phyloP scores from a whole-genome alignment of 495 filamentous ascomycete genomes.

The Amphirosellinia nigrospora region DNA sequence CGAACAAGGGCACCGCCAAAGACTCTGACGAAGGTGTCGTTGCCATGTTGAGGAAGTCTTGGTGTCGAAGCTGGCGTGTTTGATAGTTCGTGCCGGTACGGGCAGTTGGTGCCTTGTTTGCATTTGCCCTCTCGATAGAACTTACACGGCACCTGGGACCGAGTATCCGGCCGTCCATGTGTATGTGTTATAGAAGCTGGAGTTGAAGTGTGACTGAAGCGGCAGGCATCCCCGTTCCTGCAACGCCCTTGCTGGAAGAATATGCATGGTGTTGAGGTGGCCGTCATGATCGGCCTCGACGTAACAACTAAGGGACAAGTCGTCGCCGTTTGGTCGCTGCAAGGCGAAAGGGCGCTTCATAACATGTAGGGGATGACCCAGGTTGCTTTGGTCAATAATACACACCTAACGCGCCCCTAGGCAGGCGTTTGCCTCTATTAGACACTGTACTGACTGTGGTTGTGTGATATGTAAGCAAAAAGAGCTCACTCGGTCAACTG shows the following conservation, averaged over 20 bases:
- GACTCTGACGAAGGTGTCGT: not conserved
- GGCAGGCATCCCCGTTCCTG: slow-evolving; percentile 15
- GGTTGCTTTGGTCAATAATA: not conserved
- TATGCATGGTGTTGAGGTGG: slow-evolving; percentile 14
- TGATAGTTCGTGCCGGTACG: not conserved
- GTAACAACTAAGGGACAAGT: not conserved
- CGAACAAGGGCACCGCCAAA: slow-evolving; percentile 11
- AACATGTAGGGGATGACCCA: not conserved
- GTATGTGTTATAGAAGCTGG: not conserved
- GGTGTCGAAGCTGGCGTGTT: not conserved
- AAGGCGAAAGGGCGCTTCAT: not conserved
- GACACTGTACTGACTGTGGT: not conserved
- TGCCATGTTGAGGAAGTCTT: not conserved
- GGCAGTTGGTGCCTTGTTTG: not conserved
- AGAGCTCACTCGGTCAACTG: too few relatives aligned
- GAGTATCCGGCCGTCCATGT: slow-evolving; percentile 8
- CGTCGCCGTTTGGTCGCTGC: not conserved
- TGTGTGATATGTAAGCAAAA: too few relatives aligned
- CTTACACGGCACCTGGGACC: slow-evolving; percentile 27
- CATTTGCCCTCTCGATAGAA: slow-evolving; percentile 22
- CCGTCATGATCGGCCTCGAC: not conserved
- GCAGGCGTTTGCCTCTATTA: not conserved
- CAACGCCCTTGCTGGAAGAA: slow-evolving; percentile 18
- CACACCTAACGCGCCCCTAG: not conserved
- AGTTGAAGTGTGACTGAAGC: slow-evolving; percentile 9